Evolutionary conservation across 2,329 filamentous ascomycete genomes (phyloP).

Genomic region (Penicillium thymicola): DNA sequence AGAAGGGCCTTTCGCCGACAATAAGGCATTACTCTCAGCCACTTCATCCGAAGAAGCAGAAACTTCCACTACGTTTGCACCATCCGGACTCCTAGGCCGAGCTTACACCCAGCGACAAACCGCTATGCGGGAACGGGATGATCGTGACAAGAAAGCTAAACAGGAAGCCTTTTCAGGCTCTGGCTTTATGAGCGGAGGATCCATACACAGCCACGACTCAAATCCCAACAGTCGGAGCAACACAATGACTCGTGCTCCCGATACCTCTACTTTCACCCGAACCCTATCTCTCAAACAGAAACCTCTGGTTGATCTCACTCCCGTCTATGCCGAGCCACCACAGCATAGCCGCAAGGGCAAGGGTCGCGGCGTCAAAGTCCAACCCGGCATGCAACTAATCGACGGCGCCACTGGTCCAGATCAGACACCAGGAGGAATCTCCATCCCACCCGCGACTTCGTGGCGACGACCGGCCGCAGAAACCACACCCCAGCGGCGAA

Average conservation of each 20-base stretch:
- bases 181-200: slow-evolving; percentile 50
- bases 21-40: slow-evolving; percentile 3
- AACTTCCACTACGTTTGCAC: slow-evolving; percentile 36
- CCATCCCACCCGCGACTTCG: slow-evolving; percentile 39
- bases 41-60: slow-evolving; percentile 16
- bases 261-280: slow-evolving; percentile 38
- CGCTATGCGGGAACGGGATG: slow-evolving; percentile 41
- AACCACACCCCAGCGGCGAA: slow-evolving; percentile 20
- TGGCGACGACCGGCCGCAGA: slow-evolving; percentile 36
- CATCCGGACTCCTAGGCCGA: slow-evolving; percentile 38
- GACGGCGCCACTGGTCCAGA: slow-evolving; percentile 44
- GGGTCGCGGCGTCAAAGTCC: slow-evolving; percentile 45
- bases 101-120: slow-evolving; percentile 41
- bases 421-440: slow-evolving; percentile 30
- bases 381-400: slow-evolving; percentile 38
- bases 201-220: slow-evolving; percentile 37
- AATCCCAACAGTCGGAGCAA: slow-evolving; percentile 30
- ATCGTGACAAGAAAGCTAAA: slow-evolving; percentile 33
- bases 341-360: slow-evolving; percentile 36
- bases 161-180: slow-evolving; percentile 49
- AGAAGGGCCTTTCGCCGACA: slow-evolving; percentile 7
- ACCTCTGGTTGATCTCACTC: slow-evolving; percentile 67
- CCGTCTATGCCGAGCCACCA: slow-evolving; percentile 62
- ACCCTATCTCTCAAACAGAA: slow-evolving; percentile 48
- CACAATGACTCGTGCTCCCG: slow-evolving; percentile 31